Conservation (phyloP, 2,329 filamentous ascomycete genomes). For the Calonectria crousiana region DNA sequence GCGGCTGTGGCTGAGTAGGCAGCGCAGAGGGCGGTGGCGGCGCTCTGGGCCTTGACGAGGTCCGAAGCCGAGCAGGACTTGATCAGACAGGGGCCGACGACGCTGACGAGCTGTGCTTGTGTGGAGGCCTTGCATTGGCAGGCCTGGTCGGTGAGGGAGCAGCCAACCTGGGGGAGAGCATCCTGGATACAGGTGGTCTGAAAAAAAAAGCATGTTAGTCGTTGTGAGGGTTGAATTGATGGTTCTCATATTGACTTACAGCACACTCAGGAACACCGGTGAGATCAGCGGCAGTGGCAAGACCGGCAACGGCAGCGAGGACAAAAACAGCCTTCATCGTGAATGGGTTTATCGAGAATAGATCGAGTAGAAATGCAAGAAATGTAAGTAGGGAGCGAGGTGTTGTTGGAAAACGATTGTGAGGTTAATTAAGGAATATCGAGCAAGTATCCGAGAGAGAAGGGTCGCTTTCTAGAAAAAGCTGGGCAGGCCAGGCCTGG, state of each 20-base stretch:
- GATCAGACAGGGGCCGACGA: slow-evolving; percentile 49
- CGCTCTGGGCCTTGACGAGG: slow-evolving; percentile 47
- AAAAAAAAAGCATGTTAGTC: slow-evolving; percentile 2
- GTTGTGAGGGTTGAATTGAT: not conserved
- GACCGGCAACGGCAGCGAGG: slow-evolving; percentile 48
- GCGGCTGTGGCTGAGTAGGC: slow-evolving; percentile 34
- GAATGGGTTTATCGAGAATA: slow-evolving; percentile 18
- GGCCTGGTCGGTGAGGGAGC: slow-evolving; percentile 49
- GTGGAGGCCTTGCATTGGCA: slow-evolving; percentile 55
- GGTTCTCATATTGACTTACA: slow-evolving; percentile 48
- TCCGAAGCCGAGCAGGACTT: slow-evolving; percentile 49
- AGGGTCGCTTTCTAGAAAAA: not conserved
- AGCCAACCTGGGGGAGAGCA: slow-evolving; percentile 52
- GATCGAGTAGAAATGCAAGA: not conserved
- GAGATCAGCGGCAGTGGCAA: slow-evolving; percentile 55
- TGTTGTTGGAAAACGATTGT: slow-evolving; percentile 11
- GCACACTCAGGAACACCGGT: slow-evolving; percentile 53
- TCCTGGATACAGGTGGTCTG: slow-evolving; percentile 51
- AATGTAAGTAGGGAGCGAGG: not conserved
- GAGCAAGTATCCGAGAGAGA: not conserved
- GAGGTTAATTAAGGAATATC: not conserved
- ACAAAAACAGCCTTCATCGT: slow-evolving; percentile 57
- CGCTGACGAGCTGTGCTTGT: slow-evolving; percentile 46
- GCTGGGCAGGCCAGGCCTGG: not conserved
- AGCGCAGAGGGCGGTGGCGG: slow-evolving; percentile 48